Conservation (phyloP, 306 rosid species). For the Malus fusca region DNA sequence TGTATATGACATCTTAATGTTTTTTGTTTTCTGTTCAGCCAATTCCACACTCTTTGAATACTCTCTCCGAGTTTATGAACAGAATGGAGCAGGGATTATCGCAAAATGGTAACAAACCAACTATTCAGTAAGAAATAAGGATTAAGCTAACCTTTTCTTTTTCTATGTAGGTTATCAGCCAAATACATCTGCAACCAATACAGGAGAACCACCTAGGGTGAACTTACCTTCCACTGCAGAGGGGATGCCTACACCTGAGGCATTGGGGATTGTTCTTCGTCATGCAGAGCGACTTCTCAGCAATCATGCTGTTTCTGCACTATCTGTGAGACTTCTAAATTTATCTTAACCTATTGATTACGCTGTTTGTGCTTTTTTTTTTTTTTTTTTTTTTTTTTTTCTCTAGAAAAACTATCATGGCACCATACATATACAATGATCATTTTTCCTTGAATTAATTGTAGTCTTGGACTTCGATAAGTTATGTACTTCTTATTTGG, state of each 20-base stretch:
- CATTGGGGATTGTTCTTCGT: conserved; percentile 68
- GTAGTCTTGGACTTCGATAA: background rate
- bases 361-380: background rate
- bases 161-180: conserved; percentile 35
- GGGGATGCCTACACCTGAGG: conserved; percentile 79
- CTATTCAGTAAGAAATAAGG: conserved; percentile 5
- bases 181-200: conserved; percentile 38
- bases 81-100: conserved; percentile 70
- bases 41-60: conserved; percentile 70
- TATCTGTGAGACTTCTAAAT: conserved; percentile 50
- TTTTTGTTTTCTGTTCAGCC: conserved; percentile 49
- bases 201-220: conserved; percentile 39
- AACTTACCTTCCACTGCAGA: conserved; percentile 72
- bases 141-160: conserved; percentile 16
- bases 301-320: conserved; percentile 62
- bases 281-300: conserved; percentile 63
- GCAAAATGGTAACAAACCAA: conserved; percentile 43
- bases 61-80: conserved; percentile 75
- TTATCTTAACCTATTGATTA: background rate
- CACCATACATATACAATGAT: background rate
- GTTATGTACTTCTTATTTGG: background rate
- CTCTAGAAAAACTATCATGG: background rate
- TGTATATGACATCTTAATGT: background rate
- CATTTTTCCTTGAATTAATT: background rate
- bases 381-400: background rate